phyloP scores from a whole-genome alignment of 257 asterid genomes.

The Solanum sitiens region DNA sequence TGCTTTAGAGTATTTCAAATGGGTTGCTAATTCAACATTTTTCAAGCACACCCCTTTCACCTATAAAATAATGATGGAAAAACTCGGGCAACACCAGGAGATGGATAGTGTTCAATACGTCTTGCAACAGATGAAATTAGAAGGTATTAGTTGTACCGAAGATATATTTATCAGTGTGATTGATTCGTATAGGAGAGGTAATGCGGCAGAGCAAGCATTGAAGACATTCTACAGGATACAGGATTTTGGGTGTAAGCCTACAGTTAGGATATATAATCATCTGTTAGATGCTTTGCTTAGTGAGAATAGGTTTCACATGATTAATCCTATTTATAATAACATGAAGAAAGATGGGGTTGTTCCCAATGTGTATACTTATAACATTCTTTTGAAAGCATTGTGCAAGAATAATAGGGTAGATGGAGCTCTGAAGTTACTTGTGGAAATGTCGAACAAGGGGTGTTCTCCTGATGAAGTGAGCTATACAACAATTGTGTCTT shows the following conservation, averaged over 20 bases:
- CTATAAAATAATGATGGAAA: conserved; percentile 59
- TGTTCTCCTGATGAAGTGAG: conserved; percentile 81
- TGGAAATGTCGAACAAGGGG: conserved; percentile 73
- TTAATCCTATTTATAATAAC: conserved; percentile 60
- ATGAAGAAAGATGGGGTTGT: conserved; percentile 84
- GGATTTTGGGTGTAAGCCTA: conserved; percentile 70
- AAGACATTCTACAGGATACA: conserved; percentile 64
- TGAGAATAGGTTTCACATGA: conserved; percentile 63
- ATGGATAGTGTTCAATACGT: conserved; percentile 78
- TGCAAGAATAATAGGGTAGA: conserved; percentile 63
- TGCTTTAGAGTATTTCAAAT: conserved; percentile 62
- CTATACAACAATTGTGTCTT: conserved; percentile 65
- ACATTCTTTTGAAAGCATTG: conserved; percentile 74
- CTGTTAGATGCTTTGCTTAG: conserved; percentile 72
- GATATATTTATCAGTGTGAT: conserved; percentile 52
- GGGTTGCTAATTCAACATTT: conserved; percentile 37
- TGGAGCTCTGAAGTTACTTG: conserved; percentile 72
- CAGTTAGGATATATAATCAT: conserved; percentile 75
- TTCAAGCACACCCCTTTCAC: conserved; percentile 72
- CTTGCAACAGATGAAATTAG: conserved; percentile 80
- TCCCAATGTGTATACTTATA: conserved; percentile 81
- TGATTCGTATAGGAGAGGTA: conserved; percentile 38
- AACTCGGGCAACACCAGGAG: conserved; percentile 43
- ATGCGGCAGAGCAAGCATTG: conserved; percentile 58
- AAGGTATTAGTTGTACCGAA: conserved; percentile 52